A percentile compares a stretch with the other conserved stretches of the same genome.
phyloP scores from a whole-genome alignment of 2,329 filamentous ascomycete genomes.

The Stemphylium vesicarium region DNA sequence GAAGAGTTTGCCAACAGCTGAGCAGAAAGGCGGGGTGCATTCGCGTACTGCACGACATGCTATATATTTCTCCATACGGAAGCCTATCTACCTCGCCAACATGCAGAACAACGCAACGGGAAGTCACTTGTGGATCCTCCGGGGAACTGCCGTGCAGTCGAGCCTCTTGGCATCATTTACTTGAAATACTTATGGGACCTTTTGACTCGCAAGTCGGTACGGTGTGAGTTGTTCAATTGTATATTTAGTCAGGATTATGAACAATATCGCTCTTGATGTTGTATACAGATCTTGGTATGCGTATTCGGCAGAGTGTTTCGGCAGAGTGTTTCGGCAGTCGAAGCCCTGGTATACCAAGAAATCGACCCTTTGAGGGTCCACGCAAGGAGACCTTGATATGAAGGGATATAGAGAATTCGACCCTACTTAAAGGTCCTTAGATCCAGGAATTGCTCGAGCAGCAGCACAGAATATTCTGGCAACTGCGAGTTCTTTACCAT shows the following conservation, averaged over 20 bases:
- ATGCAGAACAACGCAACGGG: not conserved
- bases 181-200: not conserved
- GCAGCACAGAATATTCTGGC: not conserved
- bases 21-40: not conserved
- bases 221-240: not conserved
- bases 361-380: not conserved
- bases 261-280: not conserved
- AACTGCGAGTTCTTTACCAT: constrained; percentile 3
- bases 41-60: not conserved
- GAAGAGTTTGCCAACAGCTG: not conserved
- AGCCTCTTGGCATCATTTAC: constrained; percentile 7
- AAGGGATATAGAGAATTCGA: not conserved
- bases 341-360: not conserved
- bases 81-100: not conserved
- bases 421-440: constrained; percentile 2
- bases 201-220: not conserved
- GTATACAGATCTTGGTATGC: not conserved
- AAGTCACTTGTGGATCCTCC: not conserved
- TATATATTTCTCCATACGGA: constrained; percentile 3
- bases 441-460: not conserved
- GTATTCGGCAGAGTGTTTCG: not conserved
- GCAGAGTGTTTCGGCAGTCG: not conserved
- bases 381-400: not conserved
- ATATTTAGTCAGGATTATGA: not conserved
- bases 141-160: not conserved